A percentile compares a stretch with the other conserved stretches of the same genome.
Evolutionary conservation across 2,329 filamentous ascomycete genomes (phyloP).

Genomic region (Pseudogymnoascus destructans): DNA sequence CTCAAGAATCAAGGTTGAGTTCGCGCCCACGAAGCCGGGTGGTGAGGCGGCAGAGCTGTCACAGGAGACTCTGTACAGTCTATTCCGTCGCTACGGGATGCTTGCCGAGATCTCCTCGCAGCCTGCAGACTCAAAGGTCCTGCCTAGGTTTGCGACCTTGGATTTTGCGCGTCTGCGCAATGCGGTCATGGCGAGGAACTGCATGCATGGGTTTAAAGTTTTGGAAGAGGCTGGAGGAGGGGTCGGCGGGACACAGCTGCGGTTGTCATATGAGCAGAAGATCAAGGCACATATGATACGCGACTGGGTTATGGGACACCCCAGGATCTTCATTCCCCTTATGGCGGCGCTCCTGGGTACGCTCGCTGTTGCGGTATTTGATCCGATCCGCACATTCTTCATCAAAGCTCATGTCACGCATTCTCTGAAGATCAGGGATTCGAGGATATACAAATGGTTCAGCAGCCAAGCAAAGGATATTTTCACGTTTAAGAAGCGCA

Average conservation of each 20-base stretch:
- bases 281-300: slow-evolving; percentile 66
- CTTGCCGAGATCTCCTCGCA: slow-evolving; percentile 74
- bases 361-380: slow-evolving; percentile 78
- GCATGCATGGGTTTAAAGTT: slow-evolving; percentile 73
- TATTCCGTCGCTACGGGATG: slow-evolving; percentile 85
- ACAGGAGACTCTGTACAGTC: slow-evolving; percentile 72
- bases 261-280: slow-evolving; percentile 71
- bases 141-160: slow-evolving; percentile 67
- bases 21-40: slow-evolving; percentile 61
- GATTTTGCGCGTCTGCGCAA: slow-evolving; percentile 63
- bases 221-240: slow-evolving; percentile 58
- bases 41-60: slow-evolving; percentile 62
- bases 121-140: slow-evolving; percentile 70
- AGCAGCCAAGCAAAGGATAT: slow-evolving; percentile 57
- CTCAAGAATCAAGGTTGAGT: slow-evolving; percentile 66
- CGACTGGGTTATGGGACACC: slow-evolving; percentile 79
- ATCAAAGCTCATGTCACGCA: slow-evolving; percentile 78
- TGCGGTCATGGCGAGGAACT: slow-evolving; percentile 82
- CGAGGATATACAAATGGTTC: slow-evolving; percentile 66
- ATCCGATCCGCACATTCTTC: slow-evolving; percentile 87
- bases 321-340: slow-evolving; percentile 73
- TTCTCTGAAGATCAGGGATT: slow-evolving; percentile 61
- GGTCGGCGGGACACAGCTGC: slow-evolving; percentile 60
- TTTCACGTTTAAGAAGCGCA: slow-evolving; percentile 43
- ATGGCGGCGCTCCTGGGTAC: slow-evolving; percentile 70